A percentile compares a stretch with the other conserved stretches of the same genome.
These are phyloP conservation scores for Podospora fimiseda DNA, from an alignment of 495 filamentous ascomycete species.

Conservation along the genomic window DNA sequence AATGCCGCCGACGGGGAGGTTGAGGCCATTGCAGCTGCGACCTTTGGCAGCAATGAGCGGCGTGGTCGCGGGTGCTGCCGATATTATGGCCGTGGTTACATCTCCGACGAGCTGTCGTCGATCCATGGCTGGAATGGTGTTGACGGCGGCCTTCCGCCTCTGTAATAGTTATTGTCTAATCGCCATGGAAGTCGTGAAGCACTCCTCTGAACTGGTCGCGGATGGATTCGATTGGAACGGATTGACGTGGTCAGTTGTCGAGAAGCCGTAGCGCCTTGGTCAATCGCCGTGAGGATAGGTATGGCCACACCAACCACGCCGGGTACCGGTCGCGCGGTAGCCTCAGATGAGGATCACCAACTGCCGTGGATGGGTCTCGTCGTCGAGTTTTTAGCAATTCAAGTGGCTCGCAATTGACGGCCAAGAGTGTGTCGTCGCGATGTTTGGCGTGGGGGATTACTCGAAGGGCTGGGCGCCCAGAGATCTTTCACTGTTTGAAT, in stretches of 20 bases:
- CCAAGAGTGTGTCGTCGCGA: slow-evolving; percentile 14
- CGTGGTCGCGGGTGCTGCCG: slow-evolving; percentile 11
- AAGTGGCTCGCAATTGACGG: slow-evolving; percentile 6
- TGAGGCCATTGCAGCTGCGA: slow-evolving; percentile 32
- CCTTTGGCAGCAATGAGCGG: slow-evolving; percentile 10
- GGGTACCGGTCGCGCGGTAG: neutral
- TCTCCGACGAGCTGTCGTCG: slow-evolving; percentile 15
- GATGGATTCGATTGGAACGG: slow-evolving; percentile 4
- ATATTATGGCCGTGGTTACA: slow-evolving; percentile 6
- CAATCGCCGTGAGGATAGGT: neutral
- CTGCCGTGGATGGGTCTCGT: neutral
- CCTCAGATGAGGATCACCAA: neutral
- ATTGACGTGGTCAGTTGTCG: neutral
- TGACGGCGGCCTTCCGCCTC: slow-evolving; percentile 26
- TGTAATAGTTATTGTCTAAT: slow-evolving; percentile 21
- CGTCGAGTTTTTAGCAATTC: slow-evolving; percentile 1
- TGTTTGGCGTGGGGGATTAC: slow-evolving; percentile 24
- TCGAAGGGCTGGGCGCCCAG: slow-evolving; percentile 31
- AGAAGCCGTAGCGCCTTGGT: neutral
- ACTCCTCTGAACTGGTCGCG: neutral
- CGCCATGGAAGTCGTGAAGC: slow-evolving; percentile 23
- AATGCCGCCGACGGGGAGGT: slow-evolving; percentile 56
- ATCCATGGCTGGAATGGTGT: slow-evolving; percentile 19
- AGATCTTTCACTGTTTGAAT: slow-evolving; percentile 17
- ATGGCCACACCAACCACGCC: too few relatives aligned